Percentiles rank a stretch among this genome's conserved stretches.
Conservation (phyloP, 257 asterid species). For the Salvia hispanica region DNA sequence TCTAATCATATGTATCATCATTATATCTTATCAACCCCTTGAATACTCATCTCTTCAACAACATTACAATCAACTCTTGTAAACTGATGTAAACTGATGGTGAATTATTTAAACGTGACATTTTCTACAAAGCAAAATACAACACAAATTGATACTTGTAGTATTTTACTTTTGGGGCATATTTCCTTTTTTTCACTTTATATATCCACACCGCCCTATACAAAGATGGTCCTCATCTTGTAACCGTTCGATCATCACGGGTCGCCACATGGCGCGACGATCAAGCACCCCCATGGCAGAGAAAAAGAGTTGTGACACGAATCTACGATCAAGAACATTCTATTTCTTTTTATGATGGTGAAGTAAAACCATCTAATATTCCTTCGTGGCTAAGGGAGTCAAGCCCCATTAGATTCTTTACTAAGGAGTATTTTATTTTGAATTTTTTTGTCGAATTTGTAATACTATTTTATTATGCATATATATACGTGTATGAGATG, state of each 20-base stretch:
- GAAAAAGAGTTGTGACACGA: not conserved
- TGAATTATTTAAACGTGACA: not conserved
- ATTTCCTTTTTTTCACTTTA: not conserved
- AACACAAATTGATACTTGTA: not conserved
- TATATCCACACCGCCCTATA: slow-evolving; percentile 25
- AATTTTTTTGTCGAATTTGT: no score
- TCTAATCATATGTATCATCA: no score
- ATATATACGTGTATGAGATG: no score
- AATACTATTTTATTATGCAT: no score
- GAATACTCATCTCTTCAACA: no score
- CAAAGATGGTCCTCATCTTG: not conserved
- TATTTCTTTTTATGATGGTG: slow-evolving; percentile 24
- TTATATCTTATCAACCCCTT: no score
- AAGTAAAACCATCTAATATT: slow-evolving; percentile 31
- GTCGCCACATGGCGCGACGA: slow-evolving; percentile 27
- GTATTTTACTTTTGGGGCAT: not conserved
- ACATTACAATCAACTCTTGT: no score
- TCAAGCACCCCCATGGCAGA: slow-evolving; percentile 25
- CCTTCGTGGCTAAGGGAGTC: slow-evolving; percentile 37
- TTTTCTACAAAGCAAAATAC: not conserved
- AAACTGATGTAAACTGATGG: no score
- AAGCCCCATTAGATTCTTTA: not conserved
- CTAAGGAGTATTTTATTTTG: not conserved
- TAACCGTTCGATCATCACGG: not conserved
- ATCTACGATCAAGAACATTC: not conserved